Evolutionary conservation across 768 basidiomycete genomes (phyloP).

Genomic region (Neoboletus brunneissimus): DNA sequence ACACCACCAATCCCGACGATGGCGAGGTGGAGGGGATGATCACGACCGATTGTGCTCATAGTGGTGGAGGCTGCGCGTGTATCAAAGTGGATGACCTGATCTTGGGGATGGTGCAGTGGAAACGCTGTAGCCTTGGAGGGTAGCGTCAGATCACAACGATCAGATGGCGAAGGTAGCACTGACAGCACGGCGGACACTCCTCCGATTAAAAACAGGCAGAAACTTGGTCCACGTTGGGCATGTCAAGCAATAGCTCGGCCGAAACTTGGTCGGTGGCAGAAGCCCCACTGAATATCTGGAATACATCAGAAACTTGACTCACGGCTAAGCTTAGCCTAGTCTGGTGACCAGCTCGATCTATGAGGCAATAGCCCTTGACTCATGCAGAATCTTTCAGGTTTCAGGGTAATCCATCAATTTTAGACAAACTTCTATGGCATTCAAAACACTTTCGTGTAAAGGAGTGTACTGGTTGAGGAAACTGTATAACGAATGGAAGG

Average conservation of each 20-base stretch:
- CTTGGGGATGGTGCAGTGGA: background rate
- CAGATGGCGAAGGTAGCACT: constrained; percentile 3
- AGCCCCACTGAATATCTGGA: background rate
- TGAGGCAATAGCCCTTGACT: too few relatives aligned
- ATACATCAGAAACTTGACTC: constrained; percentile 1
- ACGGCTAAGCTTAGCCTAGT: too few relatives aligned
- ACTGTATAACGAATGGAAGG: constrained; percentile 25
- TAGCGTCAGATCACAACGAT: constrained; percentile 12
- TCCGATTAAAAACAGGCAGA: background rate
- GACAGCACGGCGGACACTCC: background rate
- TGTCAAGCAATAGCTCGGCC: constrained; percentile 11
- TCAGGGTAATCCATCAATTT: background rate
- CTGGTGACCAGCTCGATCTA: too few relatives aligned
- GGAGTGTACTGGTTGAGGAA: constrained; percentile 28
- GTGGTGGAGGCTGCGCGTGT: background rate
- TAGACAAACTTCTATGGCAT: constrained; percentile 26
- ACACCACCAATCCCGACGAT: constrained; percentile 93
- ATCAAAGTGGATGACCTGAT: constrained; percentile 1
- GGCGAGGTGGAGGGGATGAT: constrained; percentile 53
- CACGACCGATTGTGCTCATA: constrained; percentile 18
- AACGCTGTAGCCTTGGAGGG: background rate
- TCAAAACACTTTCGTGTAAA: constrained; percentile 18
- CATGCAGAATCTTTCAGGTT: background rate
- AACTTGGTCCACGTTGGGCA: background rate
- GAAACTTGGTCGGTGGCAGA: background rate